These are phyloP conservation scores for Gossypium thurberi DNA, from an alignment of 345 rosid genomes.

Conservation along the genomic window DNA sequence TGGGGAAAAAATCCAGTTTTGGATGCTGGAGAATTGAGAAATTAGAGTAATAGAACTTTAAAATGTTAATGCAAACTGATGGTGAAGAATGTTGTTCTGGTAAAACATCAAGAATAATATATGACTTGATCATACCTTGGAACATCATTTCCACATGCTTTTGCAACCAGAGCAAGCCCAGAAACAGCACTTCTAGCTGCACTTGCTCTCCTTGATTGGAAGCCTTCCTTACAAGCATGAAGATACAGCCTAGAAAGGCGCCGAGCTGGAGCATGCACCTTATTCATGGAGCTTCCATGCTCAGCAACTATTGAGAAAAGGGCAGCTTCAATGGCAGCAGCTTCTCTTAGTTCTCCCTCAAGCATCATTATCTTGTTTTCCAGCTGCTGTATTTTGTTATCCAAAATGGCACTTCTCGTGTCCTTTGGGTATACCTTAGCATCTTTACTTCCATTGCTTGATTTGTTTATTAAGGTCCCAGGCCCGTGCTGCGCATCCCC, in stretches of 20 bases:
- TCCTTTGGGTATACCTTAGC: conserved; percentile 49
- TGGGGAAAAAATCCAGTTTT: neutral
- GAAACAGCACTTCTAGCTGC: conserved; percentile 84
- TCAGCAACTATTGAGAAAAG: conserved; percentile 83
- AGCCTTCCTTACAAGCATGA: conserved; percentile 52
- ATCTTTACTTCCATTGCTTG: conserved; percentile 37
- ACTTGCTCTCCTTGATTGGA: conserved; percentile 53
- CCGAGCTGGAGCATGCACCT: conserved; percentile 94
- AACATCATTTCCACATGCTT: conserved; percentile 95
- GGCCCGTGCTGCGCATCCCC: conserved; percentile 20
- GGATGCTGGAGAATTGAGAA: neutral
- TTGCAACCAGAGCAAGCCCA: conserved; percentile 74
- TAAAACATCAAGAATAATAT: neutral
- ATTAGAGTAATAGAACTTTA: neutral
- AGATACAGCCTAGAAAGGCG: conserved; percentile 86
- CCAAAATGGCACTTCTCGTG: conserved; percentile 35
- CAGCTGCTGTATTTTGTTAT: conserved; percentile 54
- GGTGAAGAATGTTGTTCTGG: neutral
- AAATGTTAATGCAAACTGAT: neutral
- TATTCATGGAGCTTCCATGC: conserved; percentile 82
- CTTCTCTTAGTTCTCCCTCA: conserved; percentile 85
- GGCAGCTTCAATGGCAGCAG: conserved; percentile 85
- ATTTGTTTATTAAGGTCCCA: conserved; percentile 27
- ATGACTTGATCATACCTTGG: conserved; percentile 50
- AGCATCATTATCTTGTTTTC: conserved; percentile 64